Evolutionary conservation across 2,329 filamentous ascomycete genomes (phyloP).

Genomic region (Pleoardoris graminearum): DNA sequence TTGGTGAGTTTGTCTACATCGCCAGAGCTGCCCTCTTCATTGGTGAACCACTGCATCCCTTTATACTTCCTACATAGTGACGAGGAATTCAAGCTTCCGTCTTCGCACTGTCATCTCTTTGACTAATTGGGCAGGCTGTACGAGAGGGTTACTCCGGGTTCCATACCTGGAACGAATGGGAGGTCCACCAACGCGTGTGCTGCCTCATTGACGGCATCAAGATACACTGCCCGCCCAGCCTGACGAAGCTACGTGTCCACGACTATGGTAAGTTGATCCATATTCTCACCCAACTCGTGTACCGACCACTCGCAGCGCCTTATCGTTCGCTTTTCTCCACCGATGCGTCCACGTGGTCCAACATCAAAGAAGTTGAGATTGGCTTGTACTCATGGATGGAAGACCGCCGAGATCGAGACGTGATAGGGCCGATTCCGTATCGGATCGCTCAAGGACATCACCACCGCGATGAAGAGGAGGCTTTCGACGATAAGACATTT

Average conservation of each 20-base stretch:
- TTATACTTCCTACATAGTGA: background rate
- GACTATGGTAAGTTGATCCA: conserved; percentile 26
- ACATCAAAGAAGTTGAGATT: conserved; percentile 38
- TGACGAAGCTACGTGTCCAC: conserved; percentile 40
- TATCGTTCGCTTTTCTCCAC: conserved; percentile 42
- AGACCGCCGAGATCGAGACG: conserved; percentile 39
- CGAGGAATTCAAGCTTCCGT: too few relatives aligned
- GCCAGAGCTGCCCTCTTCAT: background rate
- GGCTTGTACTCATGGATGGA: conserved; percentile 42
- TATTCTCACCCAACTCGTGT: background rate
- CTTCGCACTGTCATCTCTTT: too few relatives aligned
- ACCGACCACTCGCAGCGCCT: conserved; percentile 19
- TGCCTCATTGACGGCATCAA: conserved; percentile 40
- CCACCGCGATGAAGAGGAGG: conserved; percentile 41
- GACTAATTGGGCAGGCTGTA: conserved; percentile 21
- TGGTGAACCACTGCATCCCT: too few relatives aligned
- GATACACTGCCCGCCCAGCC: conserved; percentile 33
- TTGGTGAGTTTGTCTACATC: conserved; percentile 12
- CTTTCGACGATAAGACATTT: conserved; percentile 41
- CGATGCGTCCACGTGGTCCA: conserved; percentile 35
- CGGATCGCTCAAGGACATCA: conserved; percentile 39
- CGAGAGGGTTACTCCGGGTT: conserved; percentile 40
- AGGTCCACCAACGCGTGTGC: conserved; percentile 44
- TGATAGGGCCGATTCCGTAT: conserved; percentile 38
- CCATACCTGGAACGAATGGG: conserved; percentile 44